Evolutionary conservation across 768 basidiomycete species (phyloP).

Genomic region (Paxillus involutus): DNA sequence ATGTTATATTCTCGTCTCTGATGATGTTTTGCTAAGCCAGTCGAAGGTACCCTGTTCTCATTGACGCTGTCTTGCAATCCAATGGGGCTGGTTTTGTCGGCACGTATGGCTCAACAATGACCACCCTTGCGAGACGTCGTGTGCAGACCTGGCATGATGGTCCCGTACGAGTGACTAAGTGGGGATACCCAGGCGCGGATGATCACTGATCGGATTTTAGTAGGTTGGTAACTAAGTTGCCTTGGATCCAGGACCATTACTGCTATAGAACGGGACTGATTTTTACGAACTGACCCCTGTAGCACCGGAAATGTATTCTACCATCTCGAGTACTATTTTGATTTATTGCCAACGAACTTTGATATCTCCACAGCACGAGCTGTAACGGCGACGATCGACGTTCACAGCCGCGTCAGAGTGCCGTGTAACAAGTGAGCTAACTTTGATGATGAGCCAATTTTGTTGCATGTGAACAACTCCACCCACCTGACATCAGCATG

Average conservation of each 20-base stretch:
- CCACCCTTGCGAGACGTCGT: conserved; percentile 60
- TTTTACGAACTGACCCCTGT: background rate
- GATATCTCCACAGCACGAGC: no score
- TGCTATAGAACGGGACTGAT: background rate
- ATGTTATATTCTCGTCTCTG: conserved; percentile 11
- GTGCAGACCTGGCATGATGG: conserved; percentile 69
- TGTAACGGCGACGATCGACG: no score
- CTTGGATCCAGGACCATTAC: background rate
- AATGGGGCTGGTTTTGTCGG: conserved; percentile 68
- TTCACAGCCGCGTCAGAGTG: no score
- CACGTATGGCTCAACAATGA: conserved; percentile 72
- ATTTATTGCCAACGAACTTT: background rate
- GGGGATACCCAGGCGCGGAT: conserved; percentile 58
- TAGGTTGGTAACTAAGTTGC: background rate
- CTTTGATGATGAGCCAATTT: background rate
- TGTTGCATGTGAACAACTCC: background rate
- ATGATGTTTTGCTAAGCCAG: background rate
- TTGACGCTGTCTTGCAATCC: conserved; percentile 74
- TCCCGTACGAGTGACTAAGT: conserved; percentile 49
- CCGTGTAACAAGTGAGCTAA: background rate
- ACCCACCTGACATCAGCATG: conserved; percentile 9
- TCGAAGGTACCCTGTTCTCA: conserved; percentile 66
- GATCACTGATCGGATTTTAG: conserved; percentile 40
- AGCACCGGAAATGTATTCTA: background rate
- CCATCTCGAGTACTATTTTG: background rate